Evolutionary conservation across 257 asterid species (phyloP), one percentile per base, ranked within the genome.

Genomic region (Knoxia roxburghii): DNA sequence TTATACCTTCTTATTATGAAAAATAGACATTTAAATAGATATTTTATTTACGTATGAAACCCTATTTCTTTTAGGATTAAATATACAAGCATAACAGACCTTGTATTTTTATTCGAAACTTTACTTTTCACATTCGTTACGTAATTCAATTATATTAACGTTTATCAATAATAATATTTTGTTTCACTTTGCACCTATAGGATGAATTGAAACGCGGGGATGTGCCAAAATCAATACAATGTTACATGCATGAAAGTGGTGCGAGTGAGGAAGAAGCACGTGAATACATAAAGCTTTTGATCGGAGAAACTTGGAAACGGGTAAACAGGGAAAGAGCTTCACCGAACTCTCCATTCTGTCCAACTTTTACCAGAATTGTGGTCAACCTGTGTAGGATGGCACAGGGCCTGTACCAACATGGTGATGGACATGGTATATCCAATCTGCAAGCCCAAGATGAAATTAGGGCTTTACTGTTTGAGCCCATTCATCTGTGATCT

Each of bases 381-480:
- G 71, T 61, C 53, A 74, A 77, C 57, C 67, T 82, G 39, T 78
- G 77, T 0, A 81, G 91, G 69, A 78, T 78, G 84, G 81, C 85
- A 23, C 85, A 79, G 12, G 78, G 70, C 48, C 57, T 87, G 54
- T 84, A 87, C 46, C 77, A 81, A 32, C 40, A 78, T 45, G 95
- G 87, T 59, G 95, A 85, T 76, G 91, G 89, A 0, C 77, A 72
- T 53, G 91, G 91, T 1, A n/a, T 17, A 45, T 78, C 76, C 21
- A 64, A 68, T 65, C 60, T 69, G 6, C 18, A 55, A 6, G 75
- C 62, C 15, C 76, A 48, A 40, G 53, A 72, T 1, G 78, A 57
- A 3, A 76, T 83, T 32, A 37, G 48, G 0, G 54, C 53, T 0
- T 45, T 79, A 49, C 62, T 86, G 15, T 77, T 83, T 24, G 58